Percentiles rank a stretch among this genome's conserved stretches.
phyloP scores from a whole-genome alignment of 2,329 filamentous ascomycete species.

The Aspergillus intermedius region DNA sequence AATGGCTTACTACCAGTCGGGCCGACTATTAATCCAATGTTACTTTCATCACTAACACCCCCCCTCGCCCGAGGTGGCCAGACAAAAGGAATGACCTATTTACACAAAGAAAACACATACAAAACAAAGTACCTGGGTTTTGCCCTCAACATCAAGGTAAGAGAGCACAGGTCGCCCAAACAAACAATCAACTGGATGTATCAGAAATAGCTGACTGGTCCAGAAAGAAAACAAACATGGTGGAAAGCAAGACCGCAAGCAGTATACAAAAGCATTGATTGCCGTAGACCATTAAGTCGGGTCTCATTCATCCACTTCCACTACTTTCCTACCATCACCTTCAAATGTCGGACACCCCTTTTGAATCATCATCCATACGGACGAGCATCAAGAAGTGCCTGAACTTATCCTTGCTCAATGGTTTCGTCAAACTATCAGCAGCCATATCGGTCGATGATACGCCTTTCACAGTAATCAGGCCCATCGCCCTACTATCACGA shows the following conservation, averaged over 20 bases:
- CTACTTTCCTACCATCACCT: too few species aligned
- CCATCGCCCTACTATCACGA: conserved; percentile 1
- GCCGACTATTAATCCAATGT: too few species aligned
- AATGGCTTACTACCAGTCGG: not conserved
- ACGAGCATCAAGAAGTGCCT: too few species aligned
- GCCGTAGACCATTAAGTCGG: not conserved
- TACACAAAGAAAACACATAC: not conserved
- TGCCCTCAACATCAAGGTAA: not conserved
- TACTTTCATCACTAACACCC: too few species aligned
- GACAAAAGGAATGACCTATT: not conserved
- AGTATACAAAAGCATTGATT: not conserved
- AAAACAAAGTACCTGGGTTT: not conserved
- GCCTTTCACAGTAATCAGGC: not conserved
- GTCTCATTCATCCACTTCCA: too few species aligned
- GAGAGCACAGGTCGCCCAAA: not conserved
- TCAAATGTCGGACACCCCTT: too few species aligned
- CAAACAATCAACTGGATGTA: not conserved
- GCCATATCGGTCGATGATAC: not conserved
- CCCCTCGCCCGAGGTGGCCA: too few species aligned
- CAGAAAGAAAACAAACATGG: not conserved
- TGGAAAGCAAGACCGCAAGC: not conserved
- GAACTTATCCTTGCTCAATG: not conserved
- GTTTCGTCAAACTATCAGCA: not conserved
- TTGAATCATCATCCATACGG: too few species aligned
- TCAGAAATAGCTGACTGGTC: not conserved